Conservation (phyloP, 2,329 filamentous ascomycete species). For the Diaporthe humulicola region DNA sequence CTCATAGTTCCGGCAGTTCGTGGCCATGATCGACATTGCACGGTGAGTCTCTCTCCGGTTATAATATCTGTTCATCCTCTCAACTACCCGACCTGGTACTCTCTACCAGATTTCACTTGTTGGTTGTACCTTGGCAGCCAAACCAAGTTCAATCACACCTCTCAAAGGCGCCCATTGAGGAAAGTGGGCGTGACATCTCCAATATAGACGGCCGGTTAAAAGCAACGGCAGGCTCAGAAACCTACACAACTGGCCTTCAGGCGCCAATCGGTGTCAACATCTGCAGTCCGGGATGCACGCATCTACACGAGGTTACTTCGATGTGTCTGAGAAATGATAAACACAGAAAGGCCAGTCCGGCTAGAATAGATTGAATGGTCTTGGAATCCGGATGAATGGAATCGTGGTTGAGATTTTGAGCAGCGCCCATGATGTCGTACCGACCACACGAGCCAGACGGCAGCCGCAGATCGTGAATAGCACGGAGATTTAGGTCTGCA, state of each 20-base stretch:
- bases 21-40: slow-evolving; percentile 20
- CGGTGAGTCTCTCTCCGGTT: slow-evolving; percentile 17
- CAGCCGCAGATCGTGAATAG: neutral
- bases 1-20: slow-evolving; percentile 26
- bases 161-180: slow-evolving; percentile 2
- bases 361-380: slow-evolving; percentile 5
- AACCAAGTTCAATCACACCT: slow-evolving; percentile 6
- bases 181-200: slow-evolving; percentile 20
- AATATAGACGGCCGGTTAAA: slow-evolving; percentile 29
- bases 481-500: neutral
- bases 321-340: neutral
- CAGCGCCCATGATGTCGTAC: too few relatives aligned
- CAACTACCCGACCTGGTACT: neutral
- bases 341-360: neutral
- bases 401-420: too few relatives aligned
- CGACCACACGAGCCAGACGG: neutral
- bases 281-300: neutral
- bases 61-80: slow-evolving; percentile 9
- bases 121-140: slow-evolving; percentile 8
- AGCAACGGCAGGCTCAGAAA: neutral
- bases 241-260: neutral
- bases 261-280: slow-evolving; percentile 19
- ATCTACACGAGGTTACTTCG: neutral
- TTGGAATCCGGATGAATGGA: slow-evolving; percentile 18
- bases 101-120: slow-evolving; percentile 10